These are phyloP conservation scores for Backusella macrospora DNA, from an alignment of 192 early-diverging fungal genomes.

Conservation along the genomic window DNA sequence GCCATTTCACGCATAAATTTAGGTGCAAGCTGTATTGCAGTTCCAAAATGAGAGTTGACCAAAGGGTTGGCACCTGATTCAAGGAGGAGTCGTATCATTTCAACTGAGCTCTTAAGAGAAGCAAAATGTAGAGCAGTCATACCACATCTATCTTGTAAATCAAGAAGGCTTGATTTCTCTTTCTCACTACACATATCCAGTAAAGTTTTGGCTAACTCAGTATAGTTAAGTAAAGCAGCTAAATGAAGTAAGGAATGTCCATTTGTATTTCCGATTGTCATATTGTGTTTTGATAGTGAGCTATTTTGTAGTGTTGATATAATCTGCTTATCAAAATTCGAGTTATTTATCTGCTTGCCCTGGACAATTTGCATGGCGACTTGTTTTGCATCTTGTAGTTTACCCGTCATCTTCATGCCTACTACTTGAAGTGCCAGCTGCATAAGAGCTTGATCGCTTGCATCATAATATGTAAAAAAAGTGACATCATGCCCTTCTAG, in stretches of 20 bases:
- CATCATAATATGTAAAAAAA: conserved; percentile 41
- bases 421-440: conserved; percentile 87
- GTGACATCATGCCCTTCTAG: conserved; percentile 28
- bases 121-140: conserved; percentile 79
- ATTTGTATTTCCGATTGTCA: conserved; percentile 31
- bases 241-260: conserved; percentile 68
- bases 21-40: neutral
- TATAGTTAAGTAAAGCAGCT: conserved; percentile 61
- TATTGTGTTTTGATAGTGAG: neutral
- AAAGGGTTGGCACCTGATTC: conserved; percentile 40
- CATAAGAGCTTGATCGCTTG: conserved; percentile 84
- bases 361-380: conserved; percentile 66
- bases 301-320: neutral
- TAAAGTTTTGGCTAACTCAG: conserved; percentile 47
- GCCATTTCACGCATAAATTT: neutral
- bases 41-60: neutral
- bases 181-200: conserved; percentile 23
- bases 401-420: conserved; percentile 80
- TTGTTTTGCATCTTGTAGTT: conserved; percentile 72
- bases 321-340: neutral
- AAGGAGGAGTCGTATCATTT: conserved; percentile 58
- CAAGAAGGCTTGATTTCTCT: conserved; percentile 24
- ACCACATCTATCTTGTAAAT: conserved; percentile 63
- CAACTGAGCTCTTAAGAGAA: conserved; percentile 50
- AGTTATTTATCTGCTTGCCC: conserved; percentile 3